Conservation (phyloP, 2,329 filamentous ascomycete genomes). For the Stemphylium beticola region DNA sequence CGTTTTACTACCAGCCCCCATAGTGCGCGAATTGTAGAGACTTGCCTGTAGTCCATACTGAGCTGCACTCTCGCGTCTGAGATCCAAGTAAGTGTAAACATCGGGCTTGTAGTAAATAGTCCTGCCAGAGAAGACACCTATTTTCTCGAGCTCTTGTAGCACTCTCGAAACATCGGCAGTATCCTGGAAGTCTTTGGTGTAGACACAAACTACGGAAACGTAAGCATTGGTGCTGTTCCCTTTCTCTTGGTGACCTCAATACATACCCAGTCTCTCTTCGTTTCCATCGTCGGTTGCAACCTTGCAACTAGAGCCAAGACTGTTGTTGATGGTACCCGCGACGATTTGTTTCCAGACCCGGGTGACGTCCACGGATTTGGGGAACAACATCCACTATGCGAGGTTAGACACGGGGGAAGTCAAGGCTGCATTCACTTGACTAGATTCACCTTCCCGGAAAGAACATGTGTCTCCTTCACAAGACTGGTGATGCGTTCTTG, state of each 20-base stretch:
- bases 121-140: constrained; percentile 58
- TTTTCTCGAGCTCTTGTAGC: constrained; percentile 64
- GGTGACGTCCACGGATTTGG: constrained; percentile 60
- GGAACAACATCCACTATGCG: constrained; percentile 76
- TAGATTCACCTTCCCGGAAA: constrained; percentile 67
- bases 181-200: constrained; percentile 77
- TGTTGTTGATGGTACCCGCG: constrained; percentile 68
- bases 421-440: not conserved
- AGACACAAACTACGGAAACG: constrained; percentile 62
- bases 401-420: constrained; percentile 10
- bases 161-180: constrained; percentile 72
- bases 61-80: constrained; percentile 46
- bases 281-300: constrained; percentile 64
- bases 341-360: constrained; percentile 71
- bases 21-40: constrained; percentile 51
- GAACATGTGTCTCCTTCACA: constrained; percentile 64
- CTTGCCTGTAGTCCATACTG: constrained; percentile 52
- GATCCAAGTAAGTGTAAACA: constrained; percentile 57
- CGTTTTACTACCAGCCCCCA: constrained; percentile 29
- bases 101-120: constrained; percentile 81
- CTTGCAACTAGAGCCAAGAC: constrained; percentile 76
- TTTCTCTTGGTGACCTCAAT: not conserved
- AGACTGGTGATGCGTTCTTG: constrained; percentile 64
- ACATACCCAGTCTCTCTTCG: constrained; percentile 61
- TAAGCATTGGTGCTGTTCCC: not conserved